These are phyloP conservation scores for Schizophyllum amplum DNA, from an alignment of 1,284 basidiomycete species.

Conservation along the genomic window DNA sequence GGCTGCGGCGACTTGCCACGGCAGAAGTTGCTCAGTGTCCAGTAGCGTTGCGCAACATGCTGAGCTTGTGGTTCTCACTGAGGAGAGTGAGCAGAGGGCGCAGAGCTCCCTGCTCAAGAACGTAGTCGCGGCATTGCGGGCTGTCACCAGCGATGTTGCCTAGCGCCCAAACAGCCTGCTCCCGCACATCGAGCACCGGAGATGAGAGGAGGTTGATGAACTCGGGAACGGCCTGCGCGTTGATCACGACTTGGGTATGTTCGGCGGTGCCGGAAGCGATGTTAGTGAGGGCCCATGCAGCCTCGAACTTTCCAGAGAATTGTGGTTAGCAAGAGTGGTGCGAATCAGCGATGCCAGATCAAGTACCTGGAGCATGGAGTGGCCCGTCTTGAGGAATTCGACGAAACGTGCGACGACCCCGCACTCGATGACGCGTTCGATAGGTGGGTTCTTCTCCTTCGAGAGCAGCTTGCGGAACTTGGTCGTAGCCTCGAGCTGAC, in stretches of 20 bases:
- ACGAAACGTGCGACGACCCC: slow-evolving; percentile 97
- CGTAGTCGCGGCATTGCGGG: slow-evolving; percentile 89
- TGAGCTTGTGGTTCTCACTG: slow-evolving; percentile 89
- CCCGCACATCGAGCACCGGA: slow-evolving; percentile 83
- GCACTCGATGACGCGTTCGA: slow-evolving; percentile 97
- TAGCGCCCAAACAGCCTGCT: slow-evolving; percentile 95
- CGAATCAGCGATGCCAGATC: slow-evolving; percentile 8
- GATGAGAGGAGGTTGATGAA: slow-evolving; percentile 93
- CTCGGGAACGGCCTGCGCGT: slow-evolving; percentile 91
- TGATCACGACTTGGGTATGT: slow-evolving; percentile 97
- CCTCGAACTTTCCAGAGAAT: slow-evolving; percentile 74
- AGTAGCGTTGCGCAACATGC: slow-evolving; percentile 98
- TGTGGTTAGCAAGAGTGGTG: slow-evolving; percentile 5
- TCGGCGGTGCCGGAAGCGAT: slow-evolving; percentile 99
- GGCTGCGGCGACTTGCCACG: slow-evolving; percentile 94
- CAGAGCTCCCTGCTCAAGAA: slow-evolving; percentile 70
- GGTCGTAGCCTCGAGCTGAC: slow-evolving; percentile 90
- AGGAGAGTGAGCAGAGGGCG: slow-evolving; percentile 65
- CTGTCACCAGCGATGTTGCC: slow-evolving; percentile 97
- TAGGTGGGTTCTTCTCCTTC: slow-evolving; percentile 99
- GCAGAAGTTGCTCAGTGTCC: slow-evolving; percentile 98
- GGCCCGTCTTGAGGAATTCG: slow-evolving; percentile 82
- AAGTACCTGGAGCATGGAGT: slow-evolving; percentile 91
- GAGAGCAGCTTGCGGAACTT: slow-evolving; percentile 98
- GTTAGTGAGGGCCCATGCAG: slow-evolving; percentile 99